phyloP scores from a whole-genome alignment of 495 filamentous ascomycete species.

The Penicillium bovifimosum region DNA sequence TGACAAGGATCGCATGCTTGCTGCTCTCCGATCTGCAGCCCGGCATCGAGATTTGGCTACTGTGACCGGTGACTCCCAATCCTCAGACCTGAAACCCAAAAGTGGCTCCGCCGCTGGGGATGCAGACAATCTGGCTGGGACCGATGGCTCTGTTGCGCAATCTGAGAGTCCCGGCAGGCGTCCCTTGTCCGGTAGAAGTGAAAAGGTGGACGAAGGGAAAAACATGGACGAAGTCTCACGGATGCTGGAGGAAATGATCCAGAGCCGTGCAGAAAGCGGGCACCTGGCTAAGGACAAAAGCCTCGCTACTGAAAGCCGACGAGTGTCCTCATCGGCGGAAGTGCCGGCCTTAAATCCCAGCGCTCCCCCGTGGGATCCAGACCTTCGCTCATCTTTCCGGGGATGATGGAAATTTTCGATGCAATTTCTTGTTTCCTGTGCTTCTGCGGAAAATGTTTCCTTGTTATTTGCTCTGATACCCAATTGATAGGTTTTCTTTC shows the following conservation, averaged over 20 bases:
- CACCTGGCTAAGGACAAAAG: constrained; percentile 51
- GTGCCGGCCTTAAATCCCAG: constrained; percentile 27
- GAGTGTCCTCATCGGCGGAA: constrained; percentile 30
- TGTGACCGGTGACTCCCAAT: constrained; percentile 38
- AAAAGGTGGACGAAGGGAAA: constrained; percentile 48
- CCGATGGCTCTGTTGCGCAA: constrained; percentile 12
- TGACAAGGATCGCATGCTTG: constrained; percentile 92
- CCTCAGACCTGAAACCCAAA: constrained; percentile 30
- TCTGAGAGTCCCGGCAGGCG: constrained; percentile 18
- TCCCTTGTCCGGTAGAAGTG: constrained; percentile 5
- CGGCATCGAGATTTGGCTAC: constrained; percentile 85
- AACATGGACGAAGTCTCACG: constrained; percentile 83
- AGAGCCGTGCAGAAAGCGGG: constrained; percentile 70
- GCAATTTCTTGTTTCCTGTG: neutral
- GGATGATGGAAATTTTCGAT: neutral
- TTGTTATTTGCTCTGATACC: constrained; percentile 25
- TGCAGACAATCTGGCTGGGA: constrained; percentile 24
- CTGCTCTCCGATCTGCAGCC: constrained; percentile 78
- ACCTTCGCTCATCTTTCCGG: constrained; percentile 8
- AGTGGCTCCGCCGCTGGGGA: constrained; percentile 28
- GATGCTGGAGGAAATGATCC: constrained; percentile 93
- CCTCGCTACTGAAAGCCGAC: constrained; percentile 35
- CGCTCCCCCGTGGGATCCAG: constrained; percentile 2
- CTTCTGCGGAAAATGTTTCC: constrained; percentile 6
- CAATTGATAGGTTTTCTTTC: constrained; percentile 18